Base-by-base conservation (phyloP, 768 basidiomycete species). In the Cystoderma amianthinum region DNA sequence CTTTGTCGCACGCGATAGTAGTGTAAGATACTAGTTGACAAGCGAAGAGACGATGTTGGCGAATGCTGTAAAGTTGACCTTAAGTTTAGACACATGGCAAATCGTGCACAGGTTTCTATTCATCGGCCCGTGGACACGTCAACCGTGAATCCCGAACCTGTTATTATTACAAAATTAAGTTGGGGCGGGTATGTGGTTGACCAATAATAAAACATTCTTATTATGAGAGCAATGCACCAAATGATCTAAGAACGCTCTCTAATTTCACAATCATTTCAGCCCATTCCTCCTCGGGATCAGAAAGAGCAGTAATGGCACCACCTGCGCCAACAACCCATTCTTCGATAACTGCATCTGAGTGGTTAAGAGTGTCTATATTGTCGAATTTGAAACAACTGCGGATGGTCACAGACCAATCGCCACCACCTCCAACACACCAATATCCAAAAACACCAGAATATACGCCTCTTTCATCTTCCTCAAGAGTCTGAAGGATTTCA, bases 361-460 rank as follows among this genome's bases (percentile, higher is more conserved):
- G 36, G 15, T 37, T 9, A 46, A 49, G 36, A 20, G 38, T 47
- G 42, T 68, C 67, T n/a, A n/a, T n/a, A n/a, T n/a, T n/a, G 25
- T 80, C 76, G 48, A 78, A 71, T 54, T 83, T 87, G 73, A 89
- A 86, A 59, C 92, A 91, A 47, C 89, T 94, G 35, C 94, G 82
- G 51, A 98, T 98, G 21, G 84, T 85, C 17, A 98, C 92, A 12
- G 89, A 87, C 80, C 93, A 93, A 64, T 96, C 94, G 1, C 88
- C 85, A 20, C 80, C 76, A 1, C 93, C 93, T 30, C 90, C 80
- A 18, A 91, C 79, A 45, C 84, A 84, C 79, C 90, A 89, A 56
- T 94, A 98, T 2, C 94, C 94, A 45, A 93, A 83, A 4, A 91
- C 86, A 22, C 94, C 93, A 15, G 94, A 96, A 56, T 98, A 98